Evolutionary conservation across 257 asterid species (phyloP), one percentile per base, ranked within the genome.

Genomic region (Phtheirospermum japonicum): DNA sequence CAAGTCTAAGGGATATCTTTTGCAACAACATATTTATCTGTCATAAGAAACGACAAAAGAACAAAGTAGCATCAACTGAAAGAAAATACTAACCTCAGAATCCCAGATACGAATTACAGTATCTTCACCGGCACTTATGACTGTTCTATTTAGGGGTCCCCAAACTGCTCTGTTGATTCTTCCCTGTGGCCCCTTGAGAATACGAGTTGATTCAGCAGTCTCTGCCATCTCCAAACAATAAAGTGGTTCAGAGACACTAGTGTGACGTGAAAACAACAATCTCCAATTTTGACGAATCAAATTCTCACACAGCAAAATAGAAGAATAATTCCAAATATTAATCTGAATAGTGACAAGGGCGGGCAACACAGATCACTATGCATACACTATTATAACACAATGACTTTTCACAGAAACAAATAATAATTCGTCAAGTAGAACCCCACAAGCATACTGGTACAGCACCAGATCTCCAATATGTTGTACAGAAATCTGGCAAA

Each of bases 131-230:
- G 80, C 91, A 78, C 96, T 92, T 23, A 92, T 73, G 28, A 92
- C 80, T 19, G 99, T 92, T 65, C 31, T 72, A 80, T 92, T 92
- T 69, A 92, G 74, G 67, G 97, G 97, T 45, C 99, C 99, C 99
- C 99, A 92, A 49, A 86, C 86, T 75, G 96, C 99, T 73, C 99
- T 79, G 69, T 86, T 89, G 57, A 92, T 86, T 78, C 99, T 83
- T 79, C 96, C 95, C 43, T 73, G 79, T 19, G 90, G 89, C 31
- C 99, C 99, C 78, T 83, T 86, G 9, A 92, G 62, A 28, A 59
- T 19, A 28, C 82, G 87, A 51, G 75, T 74, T 12, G 99, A 89
- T 39, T 92, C 96, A 49, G 82, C 76, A 18, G 68, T 64, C 78
- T 92, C 96, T 92, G 86, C 65, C 60, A 71, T 55, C 55, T 30